phyloP scores from a whole-genome alignment of 768 basidiomycete species.

The Tulasnella sp. region DNA sequence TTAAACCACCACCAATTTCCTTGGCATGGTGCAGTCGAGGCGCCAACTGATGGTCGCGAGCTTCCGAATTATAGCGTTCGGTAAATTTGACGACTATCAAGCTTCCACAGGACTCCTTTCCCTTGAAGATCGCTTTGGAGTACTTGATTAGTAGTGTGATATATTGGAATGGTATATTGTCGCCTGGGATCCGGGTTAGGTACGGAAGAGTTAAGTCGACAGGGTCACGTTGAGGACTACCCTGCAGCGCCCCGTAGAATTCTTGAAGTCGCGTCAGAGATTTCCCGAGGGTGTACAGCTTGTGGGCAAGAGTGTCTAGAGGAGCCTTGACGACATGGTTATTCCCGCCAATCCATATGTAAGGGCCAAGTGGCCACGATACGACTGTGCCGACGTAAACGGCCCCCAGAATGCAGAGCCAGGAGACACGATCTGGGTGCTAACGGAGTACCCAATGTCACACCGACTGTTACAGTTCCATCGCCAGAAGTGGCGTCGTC shows the following conservation, averaged over 20 bases:
- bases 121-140: not conserved
- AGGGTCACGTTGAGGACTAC: not conserved
- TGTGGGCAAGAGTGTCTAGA: not conserved
- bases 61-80: not conserved
- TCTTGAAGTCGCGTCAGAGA: not conserved
- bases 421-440: too few relatives aligned
- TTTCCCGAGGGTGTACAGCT: not conserved
- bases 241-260: not conserved
- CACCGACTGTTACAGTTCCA: too few relatives aligned
- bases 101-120: not conserved
- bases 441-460: too few relatives aligned
- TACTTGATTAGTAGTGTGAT: not conserved
- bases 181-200: not conserved
- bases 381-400: not conserved
- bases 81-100: not conserved
- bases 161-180: not conserved
- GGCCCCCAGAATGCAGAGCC: not conserved
- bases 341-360: not conserved
- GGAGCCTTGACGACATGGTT: not conserved
- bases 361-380: not conserved
- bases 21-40: not conserved
- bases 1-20: not conserved
- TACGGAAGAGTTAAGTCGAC: not conserved
- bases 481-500: too few relatives aligned
- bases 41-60: not conserved